Evolutionary conservation across 768 basidiomycete genomes (phyloP).

Genomic region (Tubosaeta sp.): DNA sequence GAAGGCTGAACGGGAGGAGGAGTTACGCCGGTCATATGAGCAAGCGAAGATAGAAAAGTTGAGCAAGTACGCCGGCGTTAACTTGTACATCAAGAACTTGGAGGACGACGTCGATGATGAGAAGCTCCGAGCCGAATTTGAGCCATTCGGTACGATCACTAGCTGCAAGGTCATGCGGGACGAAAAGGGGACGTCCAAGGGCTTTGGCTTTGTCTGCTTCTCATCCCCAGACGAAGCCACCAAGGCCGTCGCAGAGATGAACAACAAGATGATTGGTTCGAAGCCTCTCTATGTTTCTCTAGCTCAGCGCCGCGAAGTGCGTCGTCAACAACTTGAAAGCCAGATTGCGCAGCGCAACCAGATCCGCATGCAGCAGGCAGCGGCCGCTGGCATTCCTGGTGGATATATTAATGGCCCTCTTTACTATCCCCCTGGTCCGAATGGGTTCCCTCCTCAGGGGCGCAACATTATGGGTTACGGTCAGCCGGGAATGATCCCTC

Average conservation of each 20-base stretch:
- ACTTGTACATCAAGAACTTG: slow-evolving; percentile 99
- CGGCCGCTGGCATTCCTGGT: slow-evolving; percentile 75
- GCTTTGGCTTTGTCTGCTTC: slow-evolving; percentile 99
- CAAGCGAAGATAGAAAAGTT: slow-evolving; percentile 95
- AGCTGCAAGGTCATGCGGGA: slow-evolving; percentile 99
- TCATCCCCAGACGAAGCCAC: slow-evolving; percentile 98
- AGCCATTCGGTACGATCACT: slow-evolving; percentile 94
- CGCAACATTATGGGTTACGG: slow-evolving; percentile 74
- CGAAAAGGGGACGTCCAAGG: slow-evolving; percentile 88
- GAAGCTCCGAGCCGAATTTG: slow-evolving; percentile 93
- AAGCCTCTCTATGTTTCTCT: slow-evolving; percentile 99
- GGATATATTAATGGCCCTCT: slow-evolving; percentile 44
- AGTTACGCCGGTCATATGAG: slow-evolving; percentile 90
- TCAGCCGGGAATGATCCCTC: slow-evolving; percentile 84
- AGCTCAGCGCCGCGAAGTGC: slow-evolving; percentile 96
- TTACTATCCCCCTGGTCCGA: slow-evolving; percentile 75
- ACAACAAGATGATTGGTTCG: slow-evolving; percentile 99
- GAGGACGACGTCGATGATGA: slow-evolving; percentile 98
- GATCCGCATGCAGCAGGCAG: slow-evolving; percentile 94
- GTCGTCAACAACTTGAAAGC: slow-evolving; percentile 96
- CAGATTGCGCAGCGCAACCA: slow-evolving; percentile 97
- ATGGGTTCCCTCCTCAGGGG: slow-evolving; percentile 66
- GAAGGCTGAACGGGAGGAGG: slow-evolving; percentile 97
- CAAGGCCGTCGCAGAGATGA: slow-evolving; percentile 99
- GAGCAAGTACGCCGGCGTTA: slow-evolving; percentile 98